Evolutionary conservation across 1,139 yeast species (phyloP), one percentile per base, ranked within the genome.

Genomic region (Magnusiomyces tetraspermus): DNA sequence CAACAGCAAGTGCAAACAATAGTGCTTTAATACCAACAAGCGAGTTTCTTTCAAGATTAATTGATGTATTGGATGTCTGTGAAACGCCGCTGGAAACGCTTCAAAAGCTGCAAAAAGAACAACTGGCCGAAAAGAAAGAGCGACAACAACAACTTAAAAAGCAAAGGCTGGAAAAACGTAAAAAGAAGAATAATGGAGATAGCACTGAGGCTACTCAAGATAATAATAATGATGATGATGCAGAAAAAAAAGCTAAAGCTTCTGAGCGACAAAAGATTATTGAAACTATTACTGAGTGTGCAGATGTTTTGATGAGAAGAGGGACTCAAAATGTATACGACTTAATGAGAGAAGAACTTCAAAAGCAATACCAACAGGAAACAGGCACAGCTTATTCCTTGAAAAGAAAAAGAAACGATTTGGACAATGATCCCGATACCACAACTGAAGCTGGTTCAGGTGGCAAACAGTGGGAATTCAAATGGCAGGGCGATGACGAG

Each of bases 1-100:
- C 28, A 17, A 4, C 33, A 11, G 22, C 41, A 6, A 22, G 17
- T 22, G 31, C 17, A 24, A 28, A 28, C 33, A 28, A 28, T 6
- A 28, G n/a, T n/a, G 22, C 46, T 2, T 46, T 26, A 21, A 30
- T 45, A 30, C 37, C 49, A 2, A 33, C 37, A 22, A 31, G 50
- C 2, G 51, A 49, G 13, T 37, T 48, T n/a, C 37, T 51, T 36
- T 23, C 22, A n/a, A 40, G 42, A 17, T 36, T 53, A 19, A 74
- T 83, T 2, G 66, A 58, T 0, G 31, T 65, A 1, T 65, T 85
- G 43, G 77, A 80, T 42, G 79, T 83, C 0, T 83, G 79, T 2
- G 92, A 85, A 62, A 75, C 83, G 0, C 77, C 86, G 1, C 58
- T 82, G 63, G 90, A 84, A 59, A 80, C 84, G 0, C 66, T 67